Percentiles rank a stretch among this genome's conserved stretches.
phyloP scores from a whole-genome alignment of 2,329 filamentous ascomycete genomes.

The Pseudocercospora macadamiae region DNA sequence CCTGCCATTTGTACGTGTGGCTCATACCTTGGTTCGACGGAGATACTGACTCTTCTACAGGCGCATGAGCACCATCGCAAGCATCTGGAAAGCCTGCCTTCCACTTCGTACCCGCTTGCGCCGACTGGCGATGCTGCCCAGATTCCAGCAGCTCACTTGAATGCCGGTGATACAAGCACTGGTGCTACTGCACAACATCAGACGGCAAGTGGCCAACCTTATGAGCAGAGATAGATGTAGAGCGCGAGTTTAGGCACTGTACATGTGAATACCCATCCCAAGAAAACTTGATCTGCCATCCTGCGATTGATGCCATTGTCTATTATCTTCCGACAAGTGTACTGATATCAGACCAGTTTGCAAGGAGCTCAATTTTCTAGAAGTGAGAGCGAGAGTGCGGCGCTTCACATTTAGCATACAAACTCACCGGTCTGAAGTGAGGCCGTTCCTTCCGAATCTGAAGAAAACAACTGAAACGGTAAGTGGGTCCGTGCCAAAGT shows the following conservation, averaged over 20 bases:
- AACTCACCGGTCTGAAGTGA: too few relatives aligned
- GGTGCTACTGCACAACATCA: conserved; percentile 46
- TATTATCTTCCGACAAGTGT: too few relatives aligned
- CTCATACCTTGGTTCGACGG: neutral
- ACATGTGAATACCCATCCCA: neutral
- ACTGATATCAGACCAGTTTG: too few relatives aligned
- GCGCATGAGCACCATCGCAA: conserved; percentile 87
- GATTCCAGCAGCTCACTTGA: conserved; percentile 52
- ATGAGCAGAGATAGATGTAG: conserved; percentile 61
- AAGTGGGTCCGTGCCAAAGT: too few relatives aligned
- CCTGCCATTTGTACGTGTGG: conserved; percentile 76
- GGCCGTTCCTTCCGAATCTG: too few relatives aligned
- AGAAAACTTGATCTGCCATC: too few relatives aligned
- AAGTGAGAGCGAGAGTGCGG: too few relatives aligned
- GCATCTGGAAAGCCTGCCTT: conserved; percentile 78
- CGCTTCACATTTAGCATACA: too few relatives aligned
- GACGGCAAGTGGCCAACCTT: conserved; percentile 60
- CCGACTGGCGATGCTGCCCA: conserved; percentile 62
- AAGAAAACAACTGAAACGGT: too few relatives aligned
- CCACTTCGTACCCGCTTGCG: conserved; percentile 71
- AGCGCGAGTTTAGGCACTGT: conserved; percentile 3
- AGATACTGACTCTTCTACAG: conserved; percentile 51
- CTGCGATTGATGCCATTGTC: too few relatives aligned
- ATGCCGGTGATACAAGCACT: conserved; percentile 31
- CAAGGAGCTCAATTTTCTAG: too few relatives aligned